These are phyloP conservation scores for Xylaria venustula DNA, from an alignment of 495 filamentous ascomycete genomes.

Conservation along the genomic window DNA sequence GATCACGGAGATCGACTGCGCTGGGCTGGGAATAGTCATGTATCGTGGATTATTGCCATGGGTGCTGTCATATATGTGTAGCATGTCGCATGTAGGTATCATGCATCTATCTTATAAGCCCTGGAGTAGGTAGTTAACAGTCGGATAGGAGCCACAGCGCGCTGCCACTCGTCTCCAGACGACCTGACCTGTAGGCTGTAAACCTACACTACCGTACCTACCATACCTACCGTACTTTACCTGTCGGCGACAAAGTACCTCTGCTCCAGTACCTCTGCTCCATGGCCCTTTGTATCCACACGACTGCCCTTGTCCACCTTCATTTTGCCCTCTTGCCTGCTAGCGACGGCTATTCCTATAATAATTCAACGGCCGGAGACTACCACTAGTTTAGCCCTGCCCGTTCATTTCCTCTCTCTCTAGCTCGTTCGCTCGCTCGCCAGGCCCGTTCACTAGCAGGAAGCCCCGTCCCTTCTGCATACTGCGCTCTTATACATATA, in stretches of 20 bases:
- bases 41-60: no score
- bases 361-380: conserved; percentile 8
- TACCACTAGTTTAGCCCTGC: background rate
- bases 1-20: conserved; percentile 3
- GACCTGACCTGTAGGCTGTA: no score
- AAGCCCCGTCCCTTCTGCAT: no score
- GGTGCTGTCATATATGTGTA: background rate
- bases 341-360: conserved; percentile 11
- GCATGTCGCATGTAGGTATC: no score
- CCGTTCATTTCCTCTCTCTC: conserved; percentile 3
- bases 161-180: no score
- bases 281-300: conserved; percentile 3
- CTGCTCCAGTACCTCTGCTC: no score
- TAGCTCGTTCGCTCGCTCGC: background rate
- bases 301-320: conserved; percentile 5
- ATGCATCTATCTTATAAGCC: no score
- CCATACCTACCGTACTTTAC: no score
- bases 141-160: no score
- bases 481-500: no score
- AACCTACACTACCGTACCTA: background rate
- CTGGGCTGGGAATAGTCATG: background rate
- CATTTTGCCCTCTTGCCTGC: conserved; percentile 2
- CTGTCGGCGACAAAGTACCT: no score
- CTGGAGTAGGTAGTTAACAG: no score
- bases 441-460: background rate